Evolutionary conservation across 352 stramenopile genomes (phyloP).

Genomic region (Pythium periplocum): DNA sequence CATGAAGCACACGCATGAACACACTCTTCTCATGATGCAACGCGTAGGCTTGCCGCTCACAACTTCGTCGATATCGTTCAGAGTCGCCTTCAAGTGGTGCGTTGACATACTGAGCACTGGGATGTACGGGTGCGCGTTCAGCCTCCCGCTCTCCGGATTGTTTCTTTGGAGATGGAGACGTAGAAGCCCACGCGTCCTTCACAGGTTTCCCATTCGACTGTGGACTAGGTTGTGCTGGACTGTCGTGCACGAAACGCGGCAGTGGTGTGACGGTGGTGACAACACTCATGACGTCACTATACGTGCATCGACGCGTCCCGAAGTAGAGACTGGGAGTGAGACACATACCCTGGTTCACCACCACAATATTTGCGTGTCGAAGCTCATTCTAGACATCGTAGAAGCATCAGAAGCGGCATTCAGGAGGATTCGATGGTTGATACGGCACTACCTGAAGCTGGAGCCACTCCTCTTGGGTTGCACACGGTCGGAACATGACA

Average conservation of each 20-base stretch:
- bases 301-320: slow-evolving; percentile 59
- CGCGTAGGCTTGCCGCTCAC: slow-evolving; percentile 26
- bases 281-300: slow-evolving; percentile 67
- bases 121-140: too few species aligned
- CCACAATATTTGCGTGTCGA: slow-evolving; percentile 50
- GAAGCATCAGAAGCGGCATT: too few species aligned
- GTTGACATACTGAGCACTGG: slow-evolving; percentile 7
- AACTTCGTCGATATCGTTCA: slow-evolving; percentile 9
- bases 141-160: too few species aligned
- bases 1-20: slow-evolving; percentile 43
- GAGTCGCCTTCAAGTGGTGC: slow-evolving; percentile 20
- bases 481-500: too few species aligned
- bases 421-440: too few species aligned
- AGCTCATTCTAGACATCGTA: slow-evolving; percentile 16
- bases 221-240: not conserved
- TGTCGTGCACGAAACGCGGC: slow-evolving; percentile 18
- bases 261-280: slow-evolving; percentile 46
- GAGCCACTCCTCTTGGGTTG: slow-evolving; percentile 42
- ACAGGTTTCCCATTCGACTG: too few species aligned
- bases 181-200: too few species aligned
- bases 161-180: too few species aligned
- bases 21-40: slow-evolving; percentile 29
- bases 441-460: slow-evolving; percentile 17
- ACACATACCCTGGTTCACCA: slow-evolving; percentile 44
- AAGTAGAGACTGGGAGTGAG: slow-evolving; percentile 66